These are phyloP conservation scores for Clonostachys rosea DNA, from an alignment of 2,329 filamentous ascomycete species.

Conservation along the genomic window DNA sequence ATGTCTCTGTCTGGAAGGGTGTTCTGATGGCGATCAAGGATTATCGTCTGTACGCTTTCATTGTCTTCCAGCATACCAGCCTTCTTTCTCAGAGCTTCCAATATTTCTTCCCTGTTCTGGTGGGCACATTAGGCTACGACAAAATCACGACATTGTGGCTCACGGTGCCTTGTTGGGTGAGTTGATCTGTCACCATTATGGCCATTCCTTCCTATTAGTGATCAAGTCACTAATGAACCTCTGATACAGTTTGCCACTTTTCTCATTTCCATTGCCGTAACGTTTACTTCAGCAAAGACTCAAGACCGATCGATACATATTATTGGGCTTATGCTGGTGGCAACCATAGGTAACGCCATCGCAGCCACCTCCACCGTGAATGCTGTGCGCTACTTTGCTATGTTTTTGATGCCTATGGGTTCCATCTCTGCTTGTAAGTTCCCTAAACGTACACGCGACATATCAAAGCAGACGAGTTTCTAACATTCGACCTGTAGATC, in stretches of 20 bases:
- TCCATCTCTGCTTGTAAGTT: conserved; percentile 37
- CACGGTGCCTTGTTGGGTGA: conserved; percentile 52
- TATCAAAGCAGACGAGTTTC: background rate
- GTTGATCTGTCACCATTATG: conserved; percentile 3
- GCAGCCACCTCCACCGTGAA: conserved; percentile 43
- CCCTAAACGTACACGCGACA: background rate
- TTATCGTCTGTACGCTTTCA: conserved; percentile 46
- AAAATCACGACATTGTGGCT: conserved; percentile 49
- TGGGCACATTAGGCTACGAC: conserved; percentile 54
- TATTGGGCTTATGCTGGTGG: conserved; percentile 43
- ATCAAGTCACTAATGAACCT: background rate
- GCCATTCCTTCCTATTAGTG: background rate
- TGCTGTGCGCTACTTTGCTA: conserved; percentile 54
- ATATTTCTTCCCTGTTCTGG: conserved; percentile 63
- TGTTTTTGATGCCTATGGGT: conserved; percentile 57
- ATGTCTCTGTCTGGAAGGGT: conserved; percentile 33
- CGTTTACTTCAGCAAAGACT: conserved; percentile 47
- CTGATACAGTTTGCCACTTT: conserved; percentile 39
- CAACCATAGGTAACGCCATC: conserved; percentile 49
- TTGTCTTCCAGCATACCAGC: conserved; percentile 47
- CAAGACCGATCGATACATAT: conserved; percentile 55
- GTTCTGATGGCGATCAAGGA: conserved; percentile 42
- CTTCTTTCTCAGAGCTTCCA: conserved; percentile 52
- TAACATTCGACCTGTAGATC: conserved; percentile 17
- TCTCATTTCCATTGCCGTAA: conserved; percentile 46